Evolutionary conservation across 2,329 filamentous ascomycete genomes (phyloP), one percentile per base, ranked within the genome.

Genomic region (Colletotrichum melonis): DNA sequence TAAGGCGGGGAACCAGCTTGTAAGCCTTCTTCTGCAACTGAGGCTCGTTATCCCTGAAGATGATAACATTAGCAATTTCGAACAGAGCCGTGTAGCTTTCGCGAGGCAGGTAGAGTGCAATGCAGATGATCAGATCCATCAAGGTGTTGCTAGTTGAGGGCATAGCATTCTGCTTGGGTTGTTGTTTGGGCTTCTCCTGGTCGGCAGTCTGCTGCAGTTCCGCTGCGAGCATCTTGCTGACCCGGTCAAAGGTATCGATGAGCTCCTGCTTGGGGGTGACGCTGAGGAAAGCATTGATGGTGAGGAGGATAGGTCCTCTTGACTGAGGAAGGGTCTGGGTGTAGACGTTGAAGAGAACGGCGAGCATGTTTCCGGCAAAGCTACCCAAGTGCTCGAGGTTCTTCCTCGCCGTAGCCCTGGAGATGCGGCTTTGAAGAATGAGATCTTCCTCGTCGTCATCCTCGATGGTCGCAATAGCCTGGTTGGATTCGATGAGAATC

Each of bases 1-100:
- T 93, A 54, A 99, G 89, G 67, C 97, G 92, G 4, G 97, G 96
- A 63, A 99, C 97, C 64, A 99, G 90, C 86, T 98, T 98, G 87
- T 99, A 99, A 0, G 97, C 96, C 85, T 99, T 99, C 90, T 99
- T 99, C 82, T 98, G 96, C 46, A 99, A 86, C 82, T 98, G 96
- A 11, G 96, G 93, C 80, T 98, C 96, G 49, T 94, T 89, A 69
- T 93, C 88, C 79, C 92, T 94, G 81, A 93, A 92, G 76, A 98
- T 92, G 70, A 98, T 93, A 30, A 94, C 89, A 0, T 94, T 88
- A 0, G 96, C 94, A 80, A 98, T 95, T 77, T 92, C 92, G 84
- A 99, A 98, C 2, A 99, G 89, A 5, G 92, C 89, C 22, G 89
- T 88, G 76, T 97, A 98, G 82, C 94, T 97, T 67, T 95, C 92